Base-by-base conservation (phyloP, 768 basidiomycete genomes). In the Boletus reticuloceps region DNA sequence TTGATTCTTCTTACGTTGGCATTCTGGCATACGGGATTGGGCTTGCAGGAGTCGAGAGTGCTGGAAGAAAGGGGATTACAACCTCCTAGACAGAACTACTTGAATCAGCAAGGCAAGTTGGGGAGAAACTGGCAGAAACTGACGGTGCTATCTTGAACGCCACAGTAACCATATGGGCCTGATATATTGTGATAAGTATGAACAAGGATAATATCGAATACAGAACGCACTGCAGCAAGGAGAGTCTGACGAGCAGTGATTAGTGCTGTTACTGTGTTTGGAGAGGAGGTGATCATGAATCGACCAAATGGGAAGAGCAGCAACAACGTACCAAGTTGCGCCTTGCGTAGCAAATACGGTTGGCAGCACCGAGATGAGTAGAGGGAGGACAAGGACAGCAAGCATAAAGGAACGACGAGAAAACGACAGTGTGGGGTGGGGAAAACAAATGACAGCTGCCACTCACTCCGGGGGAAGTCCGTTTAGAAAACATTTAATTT, bases 61-160 rank as follows among this genome's bases (percentile, higher is more conserved):
- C 84, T 63, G 7, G 91, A 94, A 41, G 76, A 72, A 31, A 91
- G 76, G 19, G 92, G 90, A 64, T 94, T 83, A 74, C 92, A 94
- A n/a, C 92, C 92, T 45, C 89, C 89, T 34, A 91, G 75, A 66
- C 91, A 93, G 69, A 84, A 93, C 85, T 90, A 61, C 19, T 31
- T 29, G 41, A 17, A 20, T 66, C 51, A 67, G 61, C 50, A 49
- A 1, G 48, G 47, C 1, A 42, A 32, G 13, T 4, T 10, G n/a
- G 44, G 27, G 41, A 13, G 13, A 36, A 8, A 40, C 1, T 5
- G 42, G 39, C 6, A 50, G 34, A 13, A 22, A 64, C 75, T 51
- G 43, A 79, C 77, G 45, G 11, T 5, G 34, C 34, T 36, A 36
- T 36, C 34, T 14, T 6, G 12, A 36, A 13, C 64, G 17, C 82